Conservation (phyloP, 345 rosid species). For the Eucalyptus melliodora region DNA sequence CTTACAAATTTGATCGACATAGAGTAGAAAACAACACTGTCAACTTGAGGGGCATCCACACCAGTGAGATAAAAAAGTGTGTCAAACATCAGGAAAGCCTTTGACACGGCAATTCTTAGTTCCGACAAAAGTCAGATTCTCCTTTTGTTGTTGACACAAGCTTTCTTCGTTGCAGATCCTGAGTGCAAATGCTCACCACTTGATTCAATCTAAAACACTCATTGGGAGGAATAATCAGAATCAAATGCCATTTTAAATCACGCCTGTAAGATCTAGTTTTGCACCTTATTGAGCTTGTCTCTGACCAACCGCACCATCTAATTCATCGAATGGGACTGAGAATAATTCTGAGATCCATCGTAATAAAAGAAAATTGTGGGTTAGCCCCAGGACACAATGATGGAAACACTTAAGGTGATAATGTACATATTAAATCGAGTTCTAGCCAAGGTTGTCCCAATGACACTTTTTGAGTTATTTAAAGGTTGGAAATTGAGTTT, state of each 20-base stretch:
- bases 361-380: background rate
- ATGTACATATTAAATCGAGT: too few species aligned
- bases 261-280: background rate
- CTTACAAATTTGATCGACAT: background rate
- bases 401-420: too few species aligned
- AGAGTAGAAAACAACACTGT: background rate
- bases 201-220: constrained; percentile 37
- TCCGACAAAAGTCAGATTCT: constrained; percentile 9
- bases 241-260: too few species aligned
- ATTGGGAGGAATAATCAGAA: background rate
- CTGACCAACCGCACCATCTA: constrained; percentile 52
- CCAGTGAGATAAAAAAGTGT: background rate
- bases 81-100: background rate
- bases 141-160: constrained; percentile 50
- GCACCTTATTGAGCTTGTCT: constrained; percentile 79
- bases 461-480: too few species aligned
- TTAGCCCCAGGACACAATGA: background rate
- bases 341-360: constrained; percentile 45
- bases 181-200: constrained; percentile 22
- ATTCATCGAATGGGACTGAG: constrained; percentile 73
- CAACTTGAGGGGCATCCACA: background rate
- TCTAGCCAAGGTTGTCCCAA: too few species aligned
- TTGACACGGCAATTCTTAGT: background rate
- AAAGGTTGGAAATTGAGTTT: too few species aligned
- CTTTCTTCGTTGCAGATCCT: constrained; percentile 41